Percentiles rank a stretch among this genome's conserved stretches.
Evolutionary conservation across 306 rosid genomes (phyloP).

Genomic region (Spatholobus suberectus): DNA sequence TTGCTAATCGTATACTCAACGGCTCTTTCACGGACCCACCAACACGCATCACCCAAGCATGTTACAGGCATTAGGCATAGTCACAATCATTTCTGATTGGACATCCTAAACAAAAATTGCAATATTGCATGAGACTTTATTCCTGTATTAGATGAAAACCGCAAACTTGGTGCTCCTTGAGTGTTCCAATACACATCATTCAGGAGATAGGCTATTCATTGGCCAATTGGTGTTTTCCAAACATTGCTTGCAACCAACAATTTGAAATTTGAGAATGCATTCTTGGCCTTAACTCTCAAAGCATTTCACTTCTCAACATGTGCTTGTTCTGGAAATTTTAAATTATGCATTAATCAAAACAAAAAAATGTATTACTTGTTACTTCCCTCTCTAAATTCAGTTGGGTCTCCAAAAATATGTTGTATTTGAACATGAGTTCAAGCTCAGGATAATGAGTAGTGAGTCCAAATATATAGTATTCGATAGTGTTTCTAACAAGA

Average conservation of each 20-base stretch:
- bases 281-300: background rate
- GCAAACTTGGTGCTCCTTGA: conserved; percentile 1
- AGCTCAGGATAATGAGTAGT: too few relatives aligned
- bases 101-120: background rate
- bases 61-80: conserved; percentile 48
- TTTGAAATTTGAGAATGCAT: background rate
- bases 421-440: background rate
- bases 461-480: too few relatives aligned
- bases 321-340: background rate
- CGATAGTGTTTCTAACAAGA: too few relatives aligned
- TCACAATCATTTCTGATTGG: background rate
- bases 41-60: conserved; percentile 72
- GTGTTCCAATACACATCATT: conserved; percentile 17
- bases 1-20: conserved; percentile 67
- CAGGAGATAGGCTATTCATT: background rate
- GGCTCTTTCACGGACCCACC: conserved; percentile 74
- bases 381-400: background rate
- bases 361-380: background rate
- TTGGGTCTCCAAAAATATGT: background rate
- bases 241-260: background rate
- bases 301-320: background rate
- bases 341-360: background rate
- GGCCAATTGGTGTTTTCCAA: background rate
- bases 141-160: background rate
- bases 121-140: background rate